Conservation (phyloP, 2,329 filamentous ascomycete species). For the Seiridium cupressi region DNA sequence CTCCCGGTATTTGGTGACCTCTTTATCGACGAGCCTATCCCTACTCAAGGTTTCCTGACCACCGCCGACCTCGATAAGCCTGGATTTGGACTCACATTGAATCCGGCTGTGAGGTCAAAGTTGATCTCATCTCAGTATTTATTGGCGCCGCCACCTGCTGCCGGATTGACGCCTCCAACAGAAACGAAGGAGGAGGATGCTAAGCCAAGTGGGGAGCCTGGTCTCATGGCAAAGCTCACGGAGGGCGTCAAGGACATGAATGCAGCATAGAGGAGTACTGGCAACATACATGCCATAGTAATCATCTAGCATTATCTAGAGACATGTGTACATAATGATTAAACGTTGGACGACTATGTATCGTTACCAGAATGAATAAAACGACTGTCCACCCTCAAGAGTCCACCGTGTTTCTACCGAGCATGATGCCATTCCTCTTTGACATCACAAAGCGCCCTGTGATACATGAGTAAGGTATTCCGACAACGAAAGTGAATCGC, state of each 20-base stretch:
- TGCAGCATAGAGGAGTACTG: neutral
- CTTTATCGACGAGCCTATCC: constrained; percentile 88
- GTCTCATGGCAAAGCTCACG: constrained; percentile 16
- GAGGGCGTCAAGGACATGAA: constrained; percentile 19
- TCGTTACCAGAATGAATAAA: neutral
- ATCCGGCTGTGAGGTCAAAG: constrained; percentile 67
- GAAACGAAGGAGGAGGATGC: constrained; percentile 16
- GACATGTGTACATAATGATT: neutral
- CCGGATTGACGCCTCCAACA: constrained; percentile 34
- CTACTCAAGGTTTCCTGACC: constrained; percentile 77
- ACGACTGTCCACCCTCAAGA: neutral
- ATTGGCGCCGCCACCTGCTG: constrained; percentile 63
- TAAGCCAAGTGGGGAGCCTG: constrained; percentile 9
- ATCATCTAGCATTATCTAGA: neutral
- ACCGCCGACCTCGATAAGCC: constrained; percentile 81
- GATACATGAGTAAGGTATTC: no score
- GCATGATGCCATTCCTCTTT: no score
- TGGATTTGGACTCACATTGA: constrained; percentile 85
- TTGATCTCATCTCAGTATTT: constrained; percentile 75
- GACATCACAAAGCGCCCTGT: no score
- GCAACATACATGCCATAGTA: neutral
- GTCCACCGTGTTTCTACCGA: no score
- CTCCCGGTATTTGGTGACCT: constrained; percentile 89
- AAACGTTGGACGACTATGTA: neutral
- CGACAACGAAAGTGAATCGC: neutral